Evolutionary conservation across 2,329 filamentous ascomycete species (phyloP).

Genomic region (Neurospora sp.): DNA sequence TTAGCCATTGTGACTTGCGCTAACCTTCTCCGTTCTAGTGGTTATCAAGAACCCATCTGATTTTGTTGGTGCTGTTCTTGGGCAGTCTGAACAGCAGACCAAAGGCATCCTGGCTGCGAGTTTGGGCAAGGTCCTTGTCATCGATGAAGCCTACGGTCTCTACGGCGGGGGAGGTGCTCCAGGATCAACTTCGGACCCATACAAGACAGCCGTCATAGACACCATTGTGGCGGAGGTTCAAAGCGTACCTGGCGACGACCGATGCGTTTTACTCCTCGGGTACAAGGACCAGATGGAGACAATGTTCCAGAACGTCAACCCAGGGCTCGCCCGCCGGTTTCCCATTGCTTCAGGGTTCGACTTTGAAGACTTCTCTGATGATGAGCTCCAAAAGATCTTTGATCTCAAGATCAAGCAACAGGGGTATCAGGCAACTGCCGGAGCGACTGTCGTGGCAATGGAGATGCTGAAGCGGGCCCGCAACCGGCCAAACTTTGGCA

Average conservation of each 20-base stretch:
- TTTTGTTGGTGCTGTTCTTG: conserved; percentile 55
- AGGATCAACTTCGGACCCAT: conserved; percentile 27
- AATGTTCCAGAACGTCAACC: conserved; percentile 68
- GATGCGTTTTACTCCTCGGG: conserved; percentile 61
- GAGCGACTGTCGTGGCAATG: conserved; percentile 43
- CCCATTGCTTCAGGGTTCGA: conserved; percentile 51
- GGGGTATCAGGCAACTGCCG: conserved; percentile 39
- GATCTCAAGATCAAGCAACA: conserved; percentile 50
- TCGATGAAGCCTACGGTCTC: conserved; percentile 70
- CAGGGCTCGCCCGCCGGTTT: conserved; percentile 57
- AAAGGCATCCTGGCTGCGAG: conserved; percentile 60
- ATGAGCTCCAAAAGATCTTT: conserved; percentile 49
- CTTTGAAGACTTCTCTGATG: conserved; percentile 58
- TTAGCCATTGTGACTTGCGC: neutral
- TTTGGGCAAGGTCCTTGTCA: conserved; percentile 64
- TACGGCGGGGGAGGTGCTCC: conserved; percentile 28
- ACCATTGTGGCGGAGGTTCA: conserved; percentile 68
- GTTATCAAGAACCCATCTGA: conserved; percentile 64
- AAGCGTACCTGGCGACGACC: conserved; percentile 57
- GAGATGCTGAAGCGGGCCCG: conserved; percentile 51
- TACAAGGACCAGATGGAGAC: conserved; percentile 59
- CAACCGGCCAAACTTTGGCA: conserved; percentile 58
- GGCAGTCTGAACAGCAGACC: conserved; percentile 59
- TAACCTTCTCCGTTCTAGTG: conserved; percentile 28
- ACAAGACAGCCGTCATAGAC: conserved; percentile 57